Evolutionary conservation across 352 stramenopile species (phyloP), one percentile per base, ranked within the genome.

Genomic region (Halophytophthora polymorphica): DNA sequence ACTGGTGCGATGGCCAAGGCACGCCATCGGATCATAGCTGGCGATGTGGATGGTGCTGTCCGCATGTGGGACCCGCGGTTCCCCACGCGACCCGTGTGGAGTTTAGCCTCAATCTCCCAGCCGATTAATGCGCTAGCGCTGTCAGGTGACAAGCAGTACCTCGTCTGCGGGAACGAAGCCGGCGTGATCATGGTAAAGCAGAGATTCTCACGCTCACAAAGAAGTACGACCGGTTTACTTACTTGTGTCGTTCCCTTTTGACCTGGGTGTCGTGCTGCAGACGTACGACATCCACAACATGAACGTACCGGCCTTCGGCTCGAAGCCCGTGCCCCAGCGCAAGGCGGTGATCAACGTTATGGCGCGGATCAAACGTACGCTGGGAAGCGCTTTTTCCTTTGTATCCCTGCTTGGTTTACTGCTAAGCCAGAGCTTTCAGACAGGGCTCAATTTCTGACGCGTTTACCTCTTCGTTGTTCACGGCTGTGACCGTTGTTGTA

Each of bases 1-100:
- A 31, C 31, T 10, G 22, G 25, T 14, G 34, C 37, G 35, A 68
- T 57, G 6, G 14, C 36, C 11, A 72, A 56, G 21, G 40, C 49
- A 11, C 56, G 45, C 0, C 19, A 50, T 28, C 65, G 42, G 51
- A 47, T 92, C 36, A 67, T 90, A 48, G 82, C 72, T 37, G 77
- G 68, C 15, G 82, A 90, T 55, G 64, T 74, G 23, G 77, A 88
- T 47, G 82, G 82, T 33, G 56, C 64, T 14, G 61, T 92, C 29
- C 77, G 82, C 1, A 71, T 85, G 63, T 92, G 82, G 82, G 79
- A 92, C 42, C 28, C 62, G 7, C 63, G 77, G n/a, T 71, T 71
- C 31, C 71, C 78, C 2, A 54, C 62, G 12, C 73, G 70, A 10
- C 77, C 77, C 17, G 45, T 69, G 11, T 92, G 74, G 77, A 72